Percentiles rank a stretch among this genome's conserved stretches.
These are phyloP conservation scores for Penicillium sp. DNA, from an alignment of 2,329 filamentous ascomycete species.

Conservation along the genomic window DNA sequence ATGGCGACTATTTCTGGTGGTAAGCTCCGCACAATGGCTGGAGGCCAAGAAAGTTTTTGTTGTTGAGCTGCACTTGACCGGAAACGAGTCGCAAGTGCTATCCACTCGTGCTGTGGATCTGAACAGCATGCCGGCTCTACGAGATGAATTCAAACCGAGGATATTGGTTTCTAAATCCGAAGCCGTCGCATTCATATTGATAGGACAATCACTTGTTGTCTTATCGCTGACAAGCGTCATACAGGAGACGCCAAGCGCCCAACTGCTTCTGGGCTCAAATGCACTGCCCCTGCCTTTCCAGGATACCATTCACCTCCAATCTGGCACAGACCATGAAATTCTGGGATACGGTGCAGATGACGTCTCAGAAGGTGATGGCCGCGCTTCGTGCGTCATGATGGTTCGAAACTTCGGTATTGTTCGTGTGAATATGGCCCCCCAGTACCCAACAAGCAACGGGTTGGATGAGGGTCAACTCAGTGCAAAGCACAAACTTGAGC, in stretches of 20 bases:
- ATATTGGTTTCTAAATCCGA: slow-evolving; percentile 77
- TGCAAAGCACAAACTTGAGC: slow-evolving; percentile 85
- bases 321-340: slow-evolving; percentile 50
- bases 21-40: slow-evolving; percentile 54
- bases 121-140: slow-evolving; percentile 56
- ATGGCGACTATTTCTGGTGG: slow-evolving; percentile 60
- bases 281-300: slow-evolving; percentile 70
- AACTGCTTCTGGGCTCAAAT: slow-evolving; percentile 69
- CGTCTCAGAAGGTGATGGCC: slow-evolving; percentile 36
- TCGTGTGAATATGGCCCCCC: slow-evolving; percentile 49
- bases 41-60: slow-evolving; percentile 67
- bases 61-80: slow-evolving; percentile 67
- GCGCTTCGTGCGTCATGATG: slow-evolving; percentile 53
- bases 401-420: slow-evolving; percentile 60
- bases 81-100: slow-evolving; percentile 56
- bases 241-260: slow-evolving; percentile 71
- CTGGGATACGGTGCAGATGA: slow-evolving; percentile 53
- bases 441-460: slow-evolving; percentile 48
- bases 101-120: slow-evolving; percentile 68
- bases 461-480: slow-evolving; percentile 58
- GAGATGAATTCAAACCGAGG: slow-evolving; percentile 54
- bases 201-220: slow-evolving; percentile 75
- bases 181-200: slow-evolving; percentile 78
- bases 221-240: slow-evolving; percentile 65
- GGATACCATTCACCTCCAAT: slow-evolving; percentile 78